phyloP scores from a whole-genome alignment of 2,329 filamentous ascomycete species.

The Fusarium algeriense region DNA sequence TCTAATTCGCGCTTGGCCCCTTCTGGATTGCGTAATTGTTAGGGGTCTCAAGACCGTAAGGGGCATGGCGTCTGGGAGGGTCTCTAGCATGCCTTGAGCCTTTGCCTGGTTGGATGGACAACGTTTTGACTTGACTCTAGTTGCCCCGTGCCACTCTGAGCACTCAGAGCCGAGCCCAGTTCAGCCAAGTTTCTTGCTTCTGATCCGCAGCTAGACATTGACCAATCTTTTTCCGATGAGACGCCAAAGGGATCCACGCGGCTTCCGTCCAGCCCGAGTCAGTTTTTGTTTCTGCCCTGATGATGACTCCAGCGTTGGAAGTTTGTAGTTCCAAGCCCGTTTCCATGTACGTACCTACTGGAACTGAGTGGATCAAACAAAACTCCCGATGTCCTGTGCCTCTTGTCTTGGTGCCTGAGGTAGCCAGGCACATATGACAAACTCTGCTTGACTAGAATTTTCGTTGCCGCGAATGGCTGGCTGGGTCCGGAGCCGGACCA shows the following conservation, averaged over 20 bases:
- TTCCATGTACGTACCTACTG: constrained; percentile 5
- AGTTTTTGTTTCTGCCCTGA: constrained; percentile 21
- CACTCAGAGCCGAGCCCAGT: constrained; percentile 19
- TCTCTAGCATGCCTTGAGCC: constrained; percentile 27
- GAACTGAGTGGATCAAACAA: background rate
- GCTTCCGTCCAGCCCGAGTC: constrained; percentile 36
- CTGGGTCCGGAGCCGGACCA: constrained; percentile 16
- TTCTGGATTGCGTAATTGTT: constrained; percentile 42
- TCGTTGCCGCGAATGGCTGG: constrained; percentile 28
- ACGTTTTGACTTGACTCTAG: constrained; percentile 33
- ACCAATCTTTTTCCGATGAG: constrained; percentile 21
- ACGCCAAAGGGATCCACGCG: constrained; percentile 23
- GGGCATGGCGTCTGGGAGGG: constrained; percentile 30
- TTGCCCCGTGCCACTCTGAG: constrained; percentile 38
- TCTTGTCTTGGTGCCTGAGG: constrained; percentile 15
- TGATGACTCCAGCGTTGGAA: constrained; percentile 12
- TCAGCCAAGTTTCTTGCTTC: constrained; percentile 27
- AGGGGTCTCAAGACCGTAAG: constrained; percentile 36
- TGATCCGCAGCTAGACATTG: constrained; percentile 29
- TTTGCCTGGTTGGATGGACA: constrained; percentile 45
- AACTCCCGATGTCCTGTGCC: background rate
- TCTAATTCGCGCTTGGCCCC: constrained; percentile 35
- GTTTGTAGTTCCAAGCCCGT: constrained; percentile 22
- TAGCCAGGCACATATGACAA: constrained; percentile 19
- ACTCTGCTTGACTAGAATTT: constrained; percentile 31